These are phyloP conservation scores for Podosphaera fusca DNA, from an alignment of 2,329 filamentous ascomycete species.

Conservation along the genomic window DNA sequence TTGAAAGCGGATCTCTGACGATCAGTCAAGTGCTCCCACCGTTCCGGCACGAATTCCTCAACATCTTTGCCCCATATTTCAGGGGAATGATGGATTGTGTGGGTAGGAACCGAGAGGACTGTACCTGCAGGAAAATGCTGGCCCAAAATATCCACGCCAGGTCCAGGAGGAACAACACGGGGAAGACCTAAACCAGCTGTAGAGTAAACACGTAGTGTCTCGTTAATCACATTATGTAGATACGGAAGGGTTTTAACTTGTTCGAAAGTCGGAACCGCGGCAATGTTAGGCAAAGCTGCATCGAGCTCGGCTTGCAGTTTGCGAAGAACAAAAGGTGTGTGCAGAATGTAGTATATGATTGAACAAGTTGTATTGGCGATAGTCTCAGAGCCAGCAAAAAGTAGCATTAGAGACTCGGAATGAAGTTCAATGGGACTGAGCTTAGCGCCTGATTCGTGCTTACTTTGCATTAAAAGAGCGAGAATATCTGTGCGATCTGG, in stretches of 20 bases:
- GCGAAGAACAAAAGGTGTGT: slow-evolving; percentile 43
- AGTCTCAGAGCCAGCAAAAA: slow-evolving; percentile 60
- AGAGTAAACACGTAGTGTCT: slow-evolving; percentile 67
- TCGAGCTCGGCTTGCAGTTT: slow-evolving; percentile 63
- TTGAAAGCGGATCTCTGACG: too few relatives aligned
- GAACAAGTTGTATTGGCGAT: slow-evolving; percentile 66
- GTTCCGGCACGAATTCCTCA: slow-evolving; percentile 48
- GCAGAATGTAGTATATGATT: slow-evolving; percentile 51
- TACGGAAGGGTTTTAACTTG: slow-evolving; percentile 56
- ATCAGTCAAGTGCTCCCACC: slow-evolving; percentile 28
- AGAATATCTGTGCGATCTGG: slow-evolving; percentile 56
- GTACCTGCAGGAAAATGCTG: slow-evolving; percentile 52
- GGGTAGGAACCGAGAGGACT: slow-evolving; percentile 56
- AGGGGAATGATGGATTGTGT: slow-evolving; percentile 56
- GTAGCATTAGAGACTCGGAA: slow-evolving; percentile 70
- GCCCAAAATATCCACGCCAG: slow-evolving; percentile 46
- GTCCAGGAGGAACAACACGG: slow-evolving; percentile 18
- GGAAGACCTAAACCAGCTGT: slow-evolving; percentile 73
- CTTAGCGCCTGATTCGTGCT: slow-evolving; percentile 54
- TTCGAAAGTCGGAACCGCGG: slow-evolving; percentile 45
- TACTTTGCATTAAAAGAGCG: slow-evolving; percentile 62
- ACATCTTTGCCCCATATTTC: slow-evolving; percentile 53
- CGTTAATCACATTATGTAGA: slow-evolving; percentile 52
- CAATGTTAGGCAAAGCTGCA: slow-evolving; percentile 32
- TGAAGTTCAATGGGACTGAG: slow-evolving; percentile 61